Evolutionary conservation across 495 filamentous ascomycete genomes (phyloP), one percentile per base, ranked within the genome.

Genomic region (Neurospora sp.): DNA sequence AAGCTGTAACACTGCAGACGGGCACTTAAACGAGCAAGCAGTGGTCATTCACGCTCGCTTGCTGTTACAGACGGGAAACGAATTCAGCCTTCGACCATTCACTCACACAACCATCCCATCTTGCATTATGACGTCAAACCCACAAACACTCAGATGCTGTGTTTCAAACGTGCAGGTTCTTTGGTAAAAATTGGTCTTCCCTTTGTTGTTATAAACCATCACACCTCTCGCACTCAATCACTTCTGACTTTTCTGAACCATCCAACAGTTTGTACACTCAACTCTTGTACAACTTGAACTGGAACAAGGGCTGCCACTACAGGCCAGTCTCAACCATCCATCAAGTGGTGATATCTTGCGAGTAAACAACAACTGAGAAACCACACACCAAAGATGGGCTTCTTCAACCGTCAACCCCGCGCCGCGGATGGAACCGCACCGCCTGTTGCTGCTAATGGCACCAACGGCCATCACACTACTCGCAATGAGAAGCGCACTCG

Each of bases 321-420:
- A 34, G 54, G 54, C 54, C 54, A 62, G 54, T 62, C 54, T 62
- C 54, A 62, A 34, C 54, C 54, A 66, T 24, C 24, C 11, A 59
- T 28, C 5, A 8, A 45, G 48, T 59, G 48, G 48, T 15, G 21
- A 59, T 59, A 59, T 15, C 11, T 28, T 24, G 43, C n/a, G 43
- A 21, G 43, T 48, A 21, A 10, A 48, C 43, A 21, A 59, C 48
- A 28, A 59, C 54, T 19, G 28, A 34, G 54, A 1, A 54, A 69
- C 24, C 24, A 42, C 37, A 72, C 48, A 2, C n/a, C 13, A 15
- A 17, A 37, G n/a, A 74, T 74, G 73, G 73, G 73, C n/a, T 36
- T 74, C 70, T 74, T 74, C 73, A 74, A 38, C 19, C 71, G 73
- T 40, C 69, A 34, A 37, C 73, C 69, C 8, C 73, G 70, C 13